phyloP scores from a whole-genome alignment of 495 filamentous ascomycete species.

The Cercophora newfieldiana region DNA sequence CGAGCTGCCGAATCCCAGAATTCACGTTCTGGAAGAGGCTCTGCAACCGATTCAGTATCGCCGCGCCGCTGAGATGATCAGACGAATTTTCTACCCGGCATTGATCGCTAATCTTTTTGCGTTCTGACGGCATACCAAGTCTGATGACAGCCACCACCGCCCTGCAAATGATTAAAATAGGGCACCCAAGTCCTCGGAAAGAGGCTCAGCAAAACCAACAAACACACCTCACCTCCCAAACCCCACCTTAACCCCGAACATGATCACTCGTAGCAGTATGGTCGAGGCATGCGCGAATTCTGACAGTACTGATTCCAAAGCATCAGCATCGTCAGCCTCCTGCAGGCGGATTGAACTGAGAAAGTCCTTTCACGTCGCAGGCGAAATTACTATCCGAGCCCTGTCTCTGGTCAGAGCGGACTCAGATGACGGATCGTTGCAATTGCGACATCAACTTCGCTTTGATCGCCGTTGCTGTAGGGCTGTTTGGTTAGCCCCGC shows the following conservation, averaged over 20 bases:
- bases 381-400: conserved; percentile 9
- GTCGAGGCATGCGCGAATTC: neutral
- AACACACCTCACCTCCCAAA: neutral
- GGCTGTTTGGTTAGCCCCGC: neutral
- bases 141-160: neutral
- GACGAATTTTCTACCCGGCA: neutral
- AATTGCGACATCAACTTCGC: neutral
- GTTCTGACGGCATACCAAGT: neutral
- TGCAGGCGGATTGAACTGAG: neutral
- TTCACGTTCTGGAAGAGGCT: neutral
- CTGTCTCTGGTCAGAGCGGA: neutral
- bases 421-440: neutral
- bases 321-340: too few relatives aligned
- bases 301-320: neutral
- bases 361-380: conserved; percentile 4
- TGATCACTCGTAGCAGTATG: neutral
- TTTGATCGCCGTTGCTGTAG: conserved; percentile 2
- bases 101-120: neutral
- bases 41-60: too few relatives aligned
- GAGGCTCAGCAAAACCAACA: neutral
- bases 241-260: neutral
- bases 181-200: neutral
- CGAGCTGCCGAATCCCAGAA: neutral
- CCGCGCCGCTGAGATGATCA: neutral
- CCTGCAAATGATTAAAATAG: neutral